Percentiles rank a stretch among this genome's conserved stretches.
Evolutionary conservation across 345 rosid genomes (phyloP).

Genomic region (Ceriops zippeliana): DNA sequence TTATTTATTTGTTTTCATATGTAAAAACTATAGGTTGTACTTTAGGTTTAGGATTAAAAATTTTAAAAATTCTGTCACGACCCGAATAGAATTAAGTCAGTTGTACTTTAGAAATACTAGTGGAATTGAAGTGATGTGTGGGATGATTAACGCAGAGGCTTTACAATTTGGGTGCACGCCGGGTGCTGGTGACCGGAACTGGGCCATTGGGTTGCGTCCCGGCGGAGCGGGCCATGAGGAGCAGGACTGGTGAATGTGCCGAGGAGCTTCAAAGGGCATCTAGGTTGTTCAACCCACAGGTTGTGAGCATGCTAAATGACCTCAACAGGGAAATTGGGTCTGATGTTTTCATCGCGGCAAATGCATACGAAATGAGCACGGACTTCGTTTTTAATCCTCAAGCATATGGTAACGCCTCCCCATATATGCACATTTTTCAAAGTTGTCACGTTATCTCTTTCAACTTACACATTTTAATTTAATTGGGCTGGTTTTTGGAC

Average conservation of each 20-base stretch:
- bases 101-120: neutral
- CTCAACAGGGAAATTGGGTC: constrained; percentile 57
- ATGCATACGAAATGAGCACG: constrained; percentile 46
- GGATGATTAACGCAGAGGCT: constrained; percentile 37
- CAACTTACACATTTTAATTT: no score
- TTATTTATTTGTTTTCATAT: neutral
- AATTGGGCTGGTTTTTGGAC: no score
- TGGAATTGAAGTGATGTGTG: neutral
- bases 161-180: constrained; percentile 63
- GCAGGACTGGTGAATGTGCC: constrained; percentile 55
- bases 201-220: constrained; percentile 91
- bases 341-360: constrained; percentile 51
- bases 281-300: constrained; percentile 54
- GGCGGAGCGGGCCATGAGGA: constrained; percentile 54
- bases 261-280: constrained; percentile 57
- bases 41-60: no score
- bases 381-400: constrained; percentile 58
- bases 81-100: no score
- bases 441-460: no score
- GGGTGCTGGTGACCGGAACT: constrained; percentile 82
- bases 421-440: no score
- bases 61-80: no score
- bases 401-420: constrained; percentile 47
- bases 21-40: no score
- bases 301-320: constrained; percentile 39